These are phyloP conservation scores for Nicotiana attenuata DNA, from an alignment of 257 asterid species.

Conservation along the genomic window DNA sequence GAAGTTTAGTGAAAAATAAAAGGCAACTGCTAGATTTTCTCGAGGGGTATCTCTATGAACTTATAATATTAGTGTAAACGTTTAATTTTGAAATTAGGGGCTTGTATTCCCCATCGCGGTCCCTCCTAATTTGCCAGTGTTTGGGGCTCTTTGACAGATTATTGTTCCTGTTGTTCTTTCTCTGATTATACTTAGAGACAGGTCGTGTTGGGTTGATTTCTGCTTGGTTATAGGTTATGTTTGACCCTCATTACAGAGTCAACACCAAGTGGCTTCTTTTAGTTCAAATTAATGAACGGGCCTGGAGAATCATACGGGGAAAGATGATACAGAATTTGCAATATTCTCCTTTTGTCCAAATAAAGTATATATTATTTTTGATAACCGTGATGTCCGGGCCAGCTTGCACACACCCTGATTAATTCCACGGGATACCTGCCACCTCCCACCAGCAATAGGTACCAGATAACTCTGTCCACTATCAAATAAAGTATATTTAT, in stretches of 20 bases:
- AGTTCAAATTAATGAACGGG: not conserved
- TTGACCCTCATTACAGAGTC: not conserved
- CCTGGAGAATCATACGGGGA: not conserved
- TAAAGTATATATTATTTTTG: not conserved
- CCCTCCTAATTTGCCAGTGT: not conserved
- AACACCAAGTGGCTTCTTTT: not conserved
- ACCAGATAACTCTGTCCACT: too few relatives aligned
- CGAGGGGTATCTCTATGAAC: not conserved
- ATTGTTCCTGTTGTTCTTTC: not conserved
- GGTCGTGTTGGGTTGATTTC: not conserved
- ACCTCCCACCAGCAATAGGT: too few relatives aligned
- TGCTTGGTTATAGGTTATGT: not conserved
- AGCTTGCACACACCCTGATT: too few relatives aligned
- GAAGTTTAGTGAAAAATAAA: not conserved
- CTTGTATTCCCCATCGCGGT: not conserved
- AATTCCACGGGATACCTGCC: too few relatives aligned
- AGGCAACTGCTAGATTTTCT: not conserved
- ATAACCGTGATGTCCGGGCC: too few relatives aligned
- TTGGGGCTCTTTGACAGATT: not conserved
- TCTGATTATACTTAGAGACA: not conserved
- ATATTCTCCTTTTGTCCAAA: not conserved
- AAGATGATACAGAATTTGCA: not conserved
- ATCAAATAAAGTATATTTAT: not conserved
- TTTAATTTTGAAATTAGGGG: not conserved
- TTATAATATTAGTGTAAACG: not conserved